phyloP scores from a whole-genome alignment of 169 alveolate species.

The Sarcocystis neurona region DNA sequence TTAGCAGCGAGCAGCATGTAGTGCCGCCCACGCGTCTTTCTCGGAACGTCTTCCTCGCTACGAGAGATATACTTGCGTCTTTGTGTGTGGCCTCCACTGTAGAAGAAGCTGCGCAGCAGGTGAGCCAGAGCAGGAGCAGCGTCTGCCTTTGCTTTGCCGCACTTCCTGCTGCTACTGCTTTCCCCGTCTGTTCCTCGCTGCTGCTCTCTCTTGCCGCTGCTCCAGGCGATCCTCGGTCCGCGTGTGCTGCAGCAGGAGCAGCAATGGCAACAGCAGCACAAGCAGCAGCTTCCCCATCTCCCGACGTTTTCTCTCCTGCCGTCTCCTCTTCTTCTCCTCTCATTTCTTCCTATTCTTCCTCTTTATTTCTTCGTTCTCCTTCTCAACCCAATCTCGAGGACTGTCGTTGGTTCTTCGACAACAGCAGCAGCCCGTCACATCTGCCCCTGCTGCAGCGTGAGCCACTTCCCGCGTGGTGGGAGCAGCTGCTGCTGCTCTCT shows the following conservation, averaged over 20 bases:
- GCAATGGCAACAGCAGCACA: not conserved
- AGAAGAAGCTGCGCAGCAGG: no score
- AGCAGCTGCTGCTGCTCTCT: not conserved
- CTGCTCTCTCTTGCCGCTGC: slow-evolving; percentile 1
- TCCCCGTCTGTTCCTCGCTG: not conserved
- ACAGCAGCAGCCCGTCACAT: no score
- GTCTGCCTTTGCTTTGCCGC: slow-evolving; percentile 20
- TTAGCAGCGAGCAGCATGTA: no score
- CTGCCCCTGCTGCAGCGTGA: no score
- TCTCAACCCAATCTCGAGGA: no score
- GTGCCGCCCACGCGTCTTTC: no score
- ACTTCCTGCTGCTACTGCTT: not conserved
- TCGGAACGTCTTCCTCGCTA: no score
- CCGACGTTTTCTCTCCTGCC: not conserved
- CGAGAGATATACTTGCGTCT: no score
- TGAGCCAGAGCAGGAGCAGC: no score
- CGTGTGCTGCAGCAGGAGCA: not conserved
- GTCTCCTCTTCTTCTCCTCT: not conserved
- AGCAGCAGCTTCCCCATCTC: not conserved
- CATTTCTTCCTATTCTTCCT: not conserved
- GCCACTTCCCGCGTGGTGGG: slow-evolving; percentile 28
- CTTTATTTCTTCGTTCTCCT: not conserved
- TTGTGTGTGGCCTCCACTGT: no score
- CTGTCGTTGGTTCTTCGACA: no score
- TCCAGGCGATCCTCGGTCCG: not conserved